Evolutionary conservation across 139 green algal species (phyloP), one percentile per base, ranked within the genome.

Genomic region (Zygnema cylindricum): DNA sequence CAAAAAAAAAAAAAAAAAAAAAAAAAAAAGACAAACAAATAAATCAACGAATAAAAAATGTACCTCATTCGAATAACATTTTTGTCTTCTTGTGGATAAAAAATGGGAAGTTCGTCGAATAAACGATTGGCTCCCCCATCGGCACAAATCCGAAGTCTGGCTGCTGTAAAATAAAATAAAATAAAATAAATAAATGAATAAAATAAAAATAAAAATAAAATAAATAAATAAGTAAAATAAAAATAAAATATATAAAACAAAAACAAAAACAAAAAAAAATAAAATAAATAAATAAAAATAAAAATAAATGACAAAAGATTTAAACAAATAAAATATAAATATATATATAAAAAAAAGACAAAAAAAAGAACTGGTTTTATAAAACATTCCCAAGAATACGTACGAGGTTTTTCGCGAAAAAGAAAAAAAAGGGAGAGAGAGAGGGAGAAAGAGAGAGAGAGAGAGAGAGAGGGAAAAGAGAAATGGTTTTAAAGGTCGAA

Each of bases 91-190:
- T 85, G 77, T 7, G 91, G 88, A 41, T 93, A 76, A 90, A 82
- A 87, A 25, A 55, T 35, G 33, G 95, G 94, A 22, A 98, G 77
- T 76, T 95, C 84, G 69, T 98, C 95, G 77, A 95, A 95, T 75
- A 99, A 91, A 11, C 95, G 90, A 92, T 99, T 99, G 43, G 94
- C 94, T 1, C 97, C 97, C 30, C 97, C 97, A 88, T 99, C 97
- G 2, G 96, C 97, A 82, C 95, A 98, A 1, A 99, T 87, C 0
- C 92, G 89, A 1, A 95, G 84, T 0, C 73, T 63, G 0, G 94
- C 96, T 96, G 94, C 81, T 87, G 82, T 33, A 84, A 16, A 57
- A 25, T 3, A 41, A 3, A 43, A 16, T 25, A 43, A 11, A 16
- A 16, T 42, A 3, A 55, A 43, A 23, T 39, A 69, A 1, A 79